Base-by-base conservation (phyloP, 2,329 filamentous ascomycete species). In the Epichloe gansuensis region DNA sequence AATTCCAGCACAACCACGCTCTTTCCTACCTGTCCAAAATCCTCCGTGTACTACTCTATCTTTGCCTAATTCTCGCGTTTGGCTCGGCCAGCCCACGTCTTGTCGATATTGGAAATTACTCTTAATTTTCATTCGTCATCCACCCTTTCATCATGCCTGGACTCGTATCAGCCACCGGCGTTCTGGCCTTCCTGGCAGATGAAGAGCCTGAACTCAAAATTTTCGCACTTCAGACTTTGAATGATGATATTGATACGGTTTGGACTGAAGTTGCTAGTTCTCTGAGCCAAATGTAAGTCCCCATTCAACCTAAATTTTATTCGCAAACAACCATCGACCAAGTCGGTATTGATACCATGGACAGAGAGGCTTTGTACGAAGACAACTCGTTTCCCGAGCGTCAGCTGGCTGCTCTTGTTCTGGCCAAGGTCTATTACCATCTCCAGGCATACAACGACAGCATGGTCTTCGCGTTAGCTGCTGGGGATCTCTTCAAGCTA, bases 371-470 rank as follows among this genome's bases (percentile, higher is more conserved):
- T 52, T 82, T 98, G 49, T 98, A 95, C 72, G 93, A 98, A 78
- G 91, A 98, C 73, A 89, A 95, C 63, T 80, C 81, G 55, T 98
- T 98, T 65, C 87, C 91, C 48, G 87, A 98, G 69, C 88, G 91
- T 64, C 88, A 93, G 68, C 84, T 98, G 53, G 93, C 93, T 52
- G 93, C 93, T 51, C 79, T 98, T 48, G 90, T 98, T 52, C 86
- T 95, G 44, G 87, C 93, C 61, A 98, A 98, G 78, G 90, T 97
- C 60, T 98, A 97, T 75, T 98, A 97, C 67, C 93, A 98, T 67
- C 83, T 98, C 51, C 90, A 96, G 72, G 93, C 93, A 69, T 98
- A 98, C 75, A 93, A 96, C 67, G 93, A 98, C 75, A 96, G 91
- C 71, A 97, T 98, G 91, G 87, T 88, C 50, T 97, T 98, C 70